Conservation (phyloP, 805 yeast species). For the Kodamaea kaohsiungensis region DNA sequence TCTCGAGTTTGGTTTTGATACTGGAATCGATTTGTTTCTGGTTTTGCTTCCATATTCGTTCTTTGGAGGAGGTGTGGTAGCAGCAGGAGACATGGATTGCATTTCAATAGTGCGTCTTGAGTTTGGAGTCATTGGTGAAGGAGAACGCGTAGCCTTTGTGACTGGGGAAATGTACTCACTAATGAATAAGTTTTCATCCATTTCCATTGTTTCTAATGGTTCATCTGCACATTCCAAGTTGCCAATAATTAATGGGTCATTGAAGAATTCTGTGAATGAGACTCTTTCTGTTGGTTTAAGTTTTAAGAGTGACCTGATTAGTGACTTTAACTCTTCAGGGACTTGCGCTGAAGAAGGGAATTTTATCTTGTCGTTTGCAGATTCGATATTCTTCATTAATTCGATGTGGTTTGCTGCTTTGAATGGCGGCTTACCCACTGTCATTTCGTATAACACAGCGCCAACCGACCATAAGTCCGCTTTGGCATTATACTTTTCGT, state of each 20-base stretch:
- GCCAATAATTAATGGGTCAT: constrained; percentile 60
- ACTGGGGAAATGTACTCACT: constrained; percentile 71
- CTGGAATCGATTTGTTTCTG: not conserved
- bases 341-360: constrained; percentile 73
- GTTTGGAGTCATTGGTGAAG: constrained; percentile 14
- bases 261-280: constrained; percentile 86
- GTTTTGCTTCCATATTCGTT: not conserved
- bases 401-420: constrained; percentile 93
- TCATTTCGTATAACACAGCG: constrained; percentile 93
- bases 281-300: constrained; percentile 86
- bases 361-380: constrained; percentile 70
- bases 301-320: constrained; percentile 75
- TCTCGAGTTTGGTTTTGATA: constrained; percentile 12
- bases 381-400: constrained; percentile 80
- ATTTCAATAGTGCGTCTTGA: constrained; percentile 2
- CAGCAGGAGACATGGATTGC: not conserved
- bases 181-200: constrained; percentile 79
- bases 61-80: not conserved
- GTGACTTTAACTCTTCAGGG: constrained; percentile 61
- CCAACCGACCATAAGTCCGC: constrained; percentile 99
- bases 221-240: constrained; percentile 54
- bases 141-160: constrained; percentile 10
- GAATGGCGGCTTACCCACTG: constrained; percentile 95
- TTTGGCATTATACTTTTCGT: constrained; percentile 94
- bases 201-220: constrained; percentile 64